Evolutionary conservation across 2,329 filamentous ascomycete genomes (phyloP), one percentile per base, ranked within the genome.

Genomic region (Gyromitra esculenta): DNA sequence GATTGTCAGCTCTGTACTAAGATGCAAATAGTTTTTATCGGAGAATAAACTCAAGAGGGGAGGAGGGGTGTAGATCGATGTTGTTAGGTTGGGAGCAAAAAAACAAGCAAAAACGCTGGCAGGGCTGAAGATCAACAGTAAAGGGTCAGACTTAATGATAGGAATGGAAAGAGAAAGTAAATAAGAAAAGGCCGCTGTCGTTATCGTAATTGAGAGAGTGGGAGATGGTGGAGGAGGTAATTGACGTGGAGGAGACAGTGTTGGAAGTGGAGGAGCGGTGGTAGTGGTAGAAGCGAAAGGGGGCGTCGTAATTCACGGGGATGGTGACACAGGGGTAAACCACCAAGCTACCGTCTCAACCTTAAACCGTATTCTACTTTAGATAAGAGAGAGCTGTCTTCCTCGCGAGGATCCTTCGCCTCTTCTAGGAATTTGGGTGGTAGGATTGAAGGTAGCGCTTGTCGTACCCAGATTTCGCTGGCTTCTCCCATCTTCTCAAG

Each of bases 81-180:
- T 15, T 35, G 52, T 21, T 15, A 25, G 5, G 31, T 45, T 60
- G n/a, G 37, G 7, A 21, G 11, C 37, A 41, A 25, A 43, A 43
- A 25, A 35, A 6, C 15, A 15, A 35, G 35, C 21, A 6, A 18
- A 15, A 35, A 45, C 21, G 37, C 21, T 7, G 56, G 31, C 39
- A 75, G 72, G 73, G 35, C 9, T 56, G 25, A 35, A 54, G 15
- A 45, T 39, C 13, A 56, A 62, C 45, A 66, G 63, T 7, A 59
- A 56, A 66, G 25, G 48, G 60, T 39, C 60, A 73, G n/a, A 37
- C 1, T 52, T n/a, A 45, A 15, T 11, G 41, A 45, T 13, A 75
- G 25, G 50, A 65, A 70, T 48, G 11, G 74, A 65, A 48, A 48
- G 57, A 35, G 48, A 48, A 13, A 39, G 37, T 18, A 43, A 69